Percentiles rank a stretch among this genome's conserved stretches.
phyloP scores from a whole-genome alignment of 2,329 filamentous ascomycete species.

The Neonectria neomacrospora region DNA sequence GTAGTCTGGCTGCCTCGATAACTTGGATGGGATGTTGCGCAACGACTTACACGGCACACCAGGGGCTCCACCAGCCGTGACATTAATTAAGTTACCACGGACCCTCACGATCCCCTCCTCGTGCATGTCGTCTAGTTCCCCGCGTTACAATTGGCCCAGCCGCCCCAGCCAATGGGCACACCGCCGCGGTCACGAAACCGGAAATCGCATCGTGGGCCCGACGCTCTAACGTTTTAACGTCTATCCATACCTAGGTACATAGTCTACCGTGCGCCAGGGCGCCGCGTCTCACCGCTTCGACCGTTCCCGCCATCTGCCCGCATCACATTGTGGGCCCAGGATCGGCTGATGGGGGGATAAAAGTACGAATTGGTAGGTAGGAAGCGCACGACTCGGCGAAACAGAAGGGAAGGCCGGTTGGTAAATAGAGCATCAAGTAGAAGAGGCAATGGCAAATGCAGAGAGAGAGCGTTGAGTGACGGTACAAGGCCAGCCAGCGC shows the following conservation, averaged over 20 bases:
- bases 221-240: too few relatives aligned
- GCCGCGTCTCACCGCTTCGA: slow-evolving; percentile 21
- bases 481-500: not conserved
- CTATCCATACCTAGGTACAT: too few relatives aligned
- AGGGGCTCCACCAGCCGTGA: not conserved
- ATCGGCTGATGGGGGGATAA: slow-evolving; percentile 16
- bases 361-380: not conserved
- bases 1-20: not conserved
- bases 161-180: slow-evolving; percentile 33
- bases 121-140: slow-evolving; percentile 33
- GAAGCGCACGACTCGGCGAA: not conserved
- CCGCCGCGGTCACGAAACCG: slow-evolving; percentile 35
- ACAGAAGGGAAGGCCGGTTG: not conserved
- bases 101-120: slow-evolving; percentile 3
- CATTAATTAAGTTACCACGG: not conserved
- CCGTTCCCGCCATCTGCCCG: slow-evolving; percentile 6
- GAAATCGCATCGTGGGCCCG: slow-evolving; percentile 30
- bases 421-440: not conserved
- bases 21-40: not conserved
- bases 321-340: slow-evolving; percentile 12
- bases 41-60: not conserved
- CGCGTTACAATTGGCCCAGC: slow-evolving; percentile 20
- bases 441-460: not conserved
- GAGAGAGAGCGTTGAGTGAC: not conserved
- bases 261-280: not conserved